Evolutionary conservation across 331 rosid genomes (phyloP).

Genomic region (Quercus lobata): DNA sequence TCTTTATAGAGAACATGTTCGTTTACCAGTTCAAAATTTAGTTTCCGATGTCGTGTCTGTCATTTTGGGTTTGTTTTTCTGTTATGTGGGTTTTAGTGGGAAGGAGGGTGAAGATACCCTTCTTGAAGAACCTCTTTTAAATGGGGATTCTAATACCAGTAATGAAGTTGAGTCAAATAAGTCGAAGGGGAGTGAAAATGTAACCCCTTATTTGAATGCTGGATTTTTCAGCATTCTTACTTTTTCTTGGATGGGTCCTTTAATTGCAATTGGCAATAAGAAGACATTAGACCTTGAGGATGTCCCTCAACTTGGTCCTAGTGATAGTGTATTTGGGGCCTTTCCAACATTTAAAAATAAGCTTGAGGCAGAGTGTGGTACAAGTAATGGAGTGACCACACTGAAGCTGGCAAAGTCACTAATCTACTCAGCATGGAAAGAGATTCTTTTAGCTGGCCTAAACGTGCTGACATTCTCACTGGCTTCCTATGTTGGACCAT

Average conservation of each 20-base stretch:
- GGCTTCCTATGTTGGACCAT: slow-evolving; percentile 84
- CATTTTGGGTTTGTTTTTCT: slow-evolving; percentile 42
- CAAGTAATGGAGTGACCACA: slow-evolving; percentile 40
- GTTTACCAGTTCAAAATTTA: slow-evolving; percentile 31
- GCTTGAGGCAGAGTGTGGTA: slow-evolving; percentile 51
- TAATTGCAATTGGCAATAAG: slow-evolving; percentile 58
- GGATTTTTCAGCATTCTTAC: slow-evolving; percentile 71
- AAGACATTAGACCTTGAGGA: slow-evolving; percentile 83
- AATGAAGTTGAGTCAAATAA: slow-evolving; percentile 14
- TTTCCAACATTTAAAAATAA: slow-evolving; percentile 44
- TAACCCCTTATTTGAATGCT: slow-evolving; percentile 69
- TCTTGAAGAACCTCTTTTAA: slow-evolving; percentile 66
- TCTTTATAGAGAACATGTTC: slow-evolving; percentile 24
- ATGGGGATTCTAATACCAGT: slow-evolving; percentile 28
- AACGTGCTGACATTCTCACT: slow-evolving; percentile 30
- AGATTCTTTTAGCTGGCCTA: slow-evolving; percentile 43
- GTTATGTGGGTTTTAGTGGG: slow-evolving; percentile 35
- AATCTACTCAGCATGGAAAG: slow-evolving; percentile 51
- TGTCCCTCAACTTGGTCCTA: slow-evolving; percentile 66
- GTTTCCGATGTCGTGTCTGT: slow-evolving; percentile 52
- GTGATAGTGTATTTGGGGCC: slow-evolving; percentile 49
- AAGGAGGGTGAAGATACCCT: slow-evolving; percentile 25
- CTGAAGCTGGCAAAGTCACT: slow-evolving; percentile 54
- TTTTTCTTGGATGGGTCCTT: slow-evolving; percentile 77
- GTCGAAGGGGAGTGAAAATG: slow-evolving; percentile 48